Percentiles rank a stretch among this genome's conserved stretches.
Conservation (phyloP, 768 basidiomycete genomes). For the Epithele typhae region DNA sequence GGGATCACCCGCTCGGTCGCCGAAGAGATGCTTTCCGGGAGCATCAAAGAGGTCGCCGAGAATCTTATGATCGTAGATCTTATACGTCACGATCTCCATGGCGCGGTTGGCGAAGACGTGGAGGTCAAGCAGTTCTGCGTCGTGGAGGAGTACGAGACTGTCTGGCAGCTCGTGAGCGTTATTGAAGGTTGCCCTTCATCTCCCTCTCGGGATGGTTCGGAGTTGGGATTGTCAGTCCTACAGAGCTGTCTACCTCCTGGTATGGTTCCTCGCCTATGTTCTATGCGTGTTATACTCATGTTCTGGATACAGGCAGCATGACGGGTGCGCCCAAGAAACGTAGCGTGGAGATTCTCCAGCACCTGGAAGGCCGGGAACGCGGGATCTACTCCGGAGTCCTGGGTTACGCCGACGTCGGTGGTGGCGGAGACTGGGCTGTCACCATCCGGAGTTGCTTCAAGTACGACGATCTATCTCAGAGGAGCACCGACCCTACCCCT, state of each 20-base stretch:
- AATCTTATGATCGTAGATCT: constrained; percentile 99
- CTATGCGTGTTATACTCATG: neutral
- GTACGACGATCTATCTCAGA: constrained; percentile 37
- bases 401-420: constrained; percentile 89
- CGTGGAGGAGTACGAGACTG: constrained; percentile 90
- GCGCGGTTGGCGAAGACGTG: constrained; percentile 78
- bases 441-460: constrained; percentile 92
- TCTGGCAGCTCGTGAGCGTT: constrained; percentile 94
- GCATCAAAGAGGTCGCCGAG: constrained; percentile 88
- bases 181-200: constrained; percentile 64
- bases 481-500: constrained; percentile 3
- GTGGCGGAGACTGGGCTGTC: constrained; percentile 89
- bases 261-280: constrained; percentile 25
- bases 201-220: constrained; percentile 23
- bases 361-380: constrained; percentile 67
- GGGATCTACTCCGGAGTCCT: constrained; percentile 90
- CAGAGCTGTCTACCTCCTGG: constrained; percentile 83
- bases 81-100: constrained; percentile 88
- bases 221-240: constrained; percentile 77
- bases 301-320: constrained; percentile 71
- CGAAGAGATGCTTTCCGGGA: constrained; percentile 58
- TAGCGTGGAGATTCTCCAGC: constrained; percentile 83
- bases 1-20: constrained; percentile 59
- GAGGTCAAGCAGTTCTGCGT: constrained; percentile 78
- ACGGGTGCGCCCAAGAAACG: constrained; percentile 96